Evolutionary conservation across 192 early-diverging fungal genomes (phyloP).

Genomic region (Geranomyces variabilis): DNA sequence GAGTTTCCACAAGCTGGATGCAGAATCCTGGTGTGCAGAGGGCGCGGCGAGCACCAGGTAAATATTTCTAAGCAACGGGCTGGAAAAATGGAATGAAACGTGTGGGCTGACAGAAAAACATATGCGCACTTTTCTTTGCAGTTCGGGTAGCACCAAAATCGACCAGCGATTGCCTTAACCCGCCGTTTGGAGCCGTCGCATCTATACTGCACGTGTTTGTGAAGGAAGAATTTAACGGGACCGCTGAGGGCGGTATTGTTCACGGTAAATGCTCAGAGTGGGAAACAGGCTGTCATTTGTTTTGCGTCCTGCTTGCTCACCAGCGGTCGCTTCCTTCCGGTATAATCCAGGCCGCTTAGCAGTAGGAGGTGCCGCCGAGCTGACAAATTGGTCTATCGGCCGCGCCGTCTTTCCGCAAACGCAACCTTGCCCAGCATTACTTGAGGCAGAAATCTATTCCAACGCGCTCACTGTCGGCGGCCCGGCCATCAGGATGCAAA

Average conservation of each 20-base stretch:
- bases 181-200: slow-evolving; percentile 1
- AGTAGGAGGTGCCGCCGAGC: slow-evolving; percentile 6
- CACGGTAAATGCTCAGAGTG: neutral
- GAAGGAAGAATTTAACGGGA: neutral
- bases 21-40: neutral
- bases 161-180: slow-evolving; percentile 19
- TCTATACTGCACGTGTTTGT: slow-evolving; percentile 17
- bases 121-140: neutral
- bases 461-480: slow-evolving; percentile 16
- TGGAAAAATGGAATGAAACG: neutral
- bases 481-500: neutral
- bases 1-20: slow-evolving; percentile 9
- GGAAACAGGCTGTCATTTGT: neutral
- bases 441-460: neutral
- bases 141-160: slow-evolving; percentile 12
- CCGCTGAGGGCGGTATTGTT: neutral
- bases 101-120: neutral
- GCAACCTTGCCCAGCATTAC: slow-evolving; percentile 6
- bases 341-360: slow-evolving; percentile 9
- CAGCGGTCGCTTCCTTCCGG: neutral
- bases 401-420: slow-evolving; percentile 17
- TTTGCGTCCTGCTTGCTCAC: neutral
- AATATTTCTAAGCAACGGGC: neutral
- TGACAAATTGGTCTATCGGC: slow-evolving; percentile 17
- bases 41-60: slow-evolving; percentile 8